phyloP scores from a whole-genome alignment of 1,284 basidiomycete genomes.

The Sutorius eximius region DNA sequence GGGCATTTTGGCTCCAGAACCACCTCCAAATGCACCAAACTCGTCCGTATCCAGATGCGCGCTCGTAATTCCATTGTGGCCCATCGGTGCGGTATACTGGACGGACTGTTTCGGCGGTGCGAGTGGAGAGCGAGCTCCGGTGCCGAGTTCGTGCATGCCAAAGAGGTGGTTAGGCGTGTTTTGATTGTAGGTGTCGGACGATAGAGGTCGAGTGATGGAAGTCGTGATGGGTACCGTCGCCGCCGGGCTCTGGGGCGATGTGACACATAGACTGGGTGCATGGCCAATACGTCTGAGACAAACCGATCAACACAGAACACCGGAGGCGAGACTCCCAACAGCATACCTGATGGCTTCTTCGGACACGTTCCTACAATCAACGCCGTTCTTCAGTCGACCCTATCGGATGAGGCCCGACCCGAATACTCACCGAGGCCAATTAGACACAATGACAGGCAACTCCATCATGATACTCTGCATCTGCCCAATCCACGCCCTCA shows the following conservation, averaged over 20 bases:
- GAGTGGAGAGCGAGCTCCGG: constrained; percentile 6
- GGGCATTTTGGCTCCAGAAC: constrained; percentile 4
- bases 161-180: constrained; percentile 6
- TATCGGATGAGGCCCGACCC: neutral
- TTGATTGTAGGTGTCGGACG: constrained; percentile 23
- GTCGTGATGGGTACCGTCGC: constrained; percentile 31
- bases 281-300: constrained; percentile 63
- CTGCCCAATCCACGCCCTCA: constrained; percentile 74
- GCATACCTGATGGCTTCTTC: constrained; percentile 62
- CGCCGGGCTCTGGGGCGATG: constrained; percentile 25
- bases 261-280: constrained; percentile 60
- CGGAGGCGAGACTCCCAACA: neutral
- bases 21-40: constrained; percentile 36
- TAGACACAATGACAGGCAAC: constrained; percentile 75
- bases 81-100: constrained; percentile 35
- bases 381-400: neutral
- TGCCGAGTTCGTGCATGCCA: constrained; percentile 8
- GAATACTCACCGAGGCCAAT: constrained; percentile 69
- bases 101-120: constrained; percentile 23
- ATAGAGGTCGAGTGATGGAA: constrained; percentile 19
- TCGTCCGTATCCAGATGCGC: constrained; percentile 17
- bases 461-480: constrained; percentile 67
- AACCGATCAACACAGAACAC: neutral
- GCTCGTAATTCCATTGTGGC: constrained; percentile 13
- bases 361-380: constrained; percentile 52